Evolutionary conservation across 805 yeast genomes (phyloP).

Genomic region (Kregervanrija pseudodelftensis): DNA sequence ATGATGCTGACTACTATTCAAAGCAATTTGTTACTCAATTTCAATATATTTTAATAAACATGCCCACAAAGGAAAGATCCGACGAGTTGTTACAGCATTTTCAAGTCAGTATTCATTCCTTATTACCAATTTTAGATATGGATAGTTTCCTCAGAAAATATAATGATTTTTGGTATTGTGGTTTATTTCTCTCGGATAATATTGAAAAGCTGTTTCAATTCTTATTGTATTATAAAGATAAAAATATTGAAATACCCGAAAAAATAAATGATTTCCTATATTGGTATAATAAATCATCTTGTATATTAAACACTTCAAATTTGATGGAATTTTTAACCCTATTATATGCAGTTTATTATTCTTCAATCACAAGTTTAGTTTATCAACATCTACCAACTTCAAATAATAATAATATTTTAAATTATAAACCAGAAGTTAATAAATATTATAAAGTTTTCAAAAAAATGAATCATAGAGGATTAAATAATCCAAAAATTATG

Average conservation of each 20-base stretch:
- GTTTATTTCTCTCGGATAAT: conserved; percentile 17
- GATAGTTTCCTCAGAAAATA: conserved; percentile 35
- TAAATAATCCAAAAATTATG: conserved; percentile 20
- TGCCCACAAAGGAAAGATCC: conserved; percentile 45
- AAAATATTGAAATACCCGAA: conserved; percentile 7
- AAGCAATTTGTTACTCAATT: conserved; percentile 18
- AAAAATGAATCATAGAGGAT: conserved; percentile 11
- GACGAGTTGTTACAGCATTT: conserved; percentile 42
- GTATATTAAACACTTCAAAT: conserved; percentile 12
- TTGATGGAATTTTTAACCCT: conserved; percentile 16
- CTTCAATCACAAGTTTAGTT: conserved; percentile 11
- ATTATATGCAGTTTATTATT: conserved; percentile 16
- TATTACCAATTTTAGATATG: conserved; percentile 48
- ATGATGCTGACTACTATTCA: background rate
- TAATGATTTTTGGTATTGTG: conserved; percentile 40
- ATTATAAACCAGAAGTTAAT: conserved; percentile 15
- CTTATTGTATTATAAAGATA: conserved; percentile 7
- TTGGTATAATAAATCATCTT: conserved; percentile 38
- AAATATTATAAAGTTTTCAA: conserved; percentile 14
- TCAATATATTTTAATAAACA: conserved; percentile 21
- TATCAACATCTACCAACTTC: conserved; percentile 10
- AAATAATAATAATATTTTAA: conserved; percentile 7
- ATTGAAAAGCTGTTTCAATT: conserved; percentile 16
- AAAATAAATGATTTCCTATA: conserved; percentile 25
- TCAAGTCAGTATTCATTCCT: conserved; percentile 43